Conservation (phyloP, 2,329 filamentous ascomycete genomes). For the Cladosporium oxysporum region DNA sequence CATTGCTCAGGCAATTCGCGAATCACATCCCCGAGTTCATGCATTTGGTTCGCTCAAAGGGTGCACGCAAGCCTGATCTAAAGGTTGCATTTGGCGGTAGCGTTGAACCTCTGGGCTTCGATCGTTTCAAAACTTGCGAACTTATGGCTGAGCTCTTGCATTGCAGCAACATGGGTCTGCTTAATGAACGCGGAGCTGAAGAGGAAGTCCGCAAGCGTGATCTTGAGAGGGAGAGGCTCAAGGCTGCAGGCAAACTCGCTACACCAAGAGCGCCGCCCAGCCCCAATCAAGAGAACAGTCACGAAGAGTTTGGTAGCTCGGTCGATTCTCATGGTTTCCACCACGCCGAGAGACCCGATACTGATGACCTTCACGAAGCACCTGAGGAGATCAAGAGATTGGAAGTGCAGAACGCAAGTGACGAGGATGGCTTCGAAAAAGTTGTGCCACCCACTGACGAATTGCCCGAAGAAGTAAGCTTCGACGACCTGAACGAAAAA, state of each 20-base stretch:
- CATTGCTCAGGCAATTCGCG: constrained; percentile 83
- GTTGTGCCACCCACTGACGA: constrained; percentile 72
- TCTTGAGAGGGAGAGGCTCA: constrained; percentile 75
- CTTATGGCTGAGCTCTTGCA: constrained; percentile 96
- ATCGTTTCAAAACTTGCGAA: constrained; percentile 98
- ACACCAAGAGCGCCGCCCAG: constrained; percentile 53
- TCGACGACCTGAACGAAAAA: constrained; percentile 66
- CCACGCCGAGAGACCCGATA: constrained; percentile 49
- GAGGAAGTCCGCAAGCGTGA: constrained; percentile 80
- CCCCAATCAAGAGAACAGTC: constrained; percentile 54
- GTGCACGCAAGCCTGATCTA: constrained; percentile 71
- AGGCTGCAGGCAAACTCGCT: constrained; percentile 74
- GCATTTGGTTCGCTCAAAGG: constrained; percentile 78
- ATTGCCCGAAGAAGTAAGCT: constrained; percentile 61
- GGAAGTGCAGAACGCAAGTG: constrained; percentile 77
- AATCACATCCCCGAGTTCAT: constrained; percentile 93
- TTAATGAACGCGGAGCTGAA: constrained; percentile 90
- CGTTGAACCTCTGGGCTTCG: constrained; percentile 93
- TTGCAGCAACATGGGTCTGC: constrained; percentile 96
- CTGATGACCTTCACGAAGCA: constrained; percentile 48
- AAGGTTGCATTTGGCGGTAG: constrained; percentile 86
- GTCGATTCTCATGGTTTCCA: constrained; percentile 56
- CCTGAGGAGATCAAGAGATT: constrained; percentile 69
- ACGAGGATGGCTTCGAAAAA: constrained; percentile 93
- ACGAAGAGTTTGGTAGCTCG: constrained; percentile 52